A percentile compares a stretch with the other conserved stretches of the same genome.
Evolutionary conservation across 805 yeast species (phyloP).

Genomic region (Candida railenensis): DNA sequence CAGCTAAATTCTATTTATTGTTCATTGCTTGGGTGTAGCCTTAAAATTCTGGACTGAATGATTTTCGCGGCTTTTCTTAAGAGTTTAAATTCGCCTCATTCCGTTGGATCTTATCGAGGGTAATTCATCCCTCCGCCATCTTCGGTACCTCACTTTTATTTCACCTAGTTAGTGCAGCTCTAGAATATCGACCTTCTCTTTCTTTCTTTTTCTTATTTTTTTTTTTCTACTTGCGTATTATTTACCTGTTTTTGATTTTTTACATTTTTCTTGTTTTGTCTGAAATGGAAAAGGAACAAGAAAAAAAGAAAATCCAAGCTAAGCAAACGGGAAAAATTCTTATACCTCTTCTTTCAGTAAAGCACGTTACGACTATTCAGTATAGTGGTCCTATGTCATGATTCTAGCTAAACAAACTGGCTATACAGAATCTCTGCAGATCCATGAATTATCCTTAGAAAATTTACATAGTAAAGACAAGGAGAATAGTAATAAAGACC

Average conservation of each 20-base stretch:
- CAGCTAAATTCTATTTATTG: too few relatives aligned
- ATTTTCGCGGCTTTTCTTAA: too few relatives aligned
- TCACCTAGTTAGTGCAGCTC: too few relatives aligned
- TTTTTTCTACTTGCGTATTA: background rate
- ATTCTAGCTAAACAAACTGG: background rate
- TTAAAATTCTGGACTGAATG: too few relatives aligned
- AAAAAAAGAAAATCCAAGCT: background rate
- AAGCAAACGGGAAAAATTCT: background rate
- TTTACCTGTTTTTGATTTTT: background rate
- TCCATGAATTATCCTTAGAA: constrained; percentile 2
- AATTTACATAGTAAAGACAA: background rate
- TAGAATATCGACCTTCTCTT: too few relatives aligned
- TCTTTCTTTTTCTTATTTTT: background rate
- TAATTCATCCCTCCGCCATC: too few relatives aligned
- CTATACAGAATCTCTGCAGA: background rate
- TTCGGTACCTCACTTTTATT: too few relatives aligned
- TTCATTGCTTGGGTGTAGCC: too few relatives aligned
- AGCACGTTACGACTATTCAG: too few relatives aligned
- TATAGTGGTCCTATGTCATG: background rate
- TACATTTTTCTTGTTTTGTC: background rate
- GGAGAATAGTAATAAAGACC: background rate
- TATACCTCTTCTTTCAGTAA: background rate
- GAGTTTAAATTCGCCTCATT: too few relatives aligned
- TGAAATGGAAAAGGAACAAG: background rate
- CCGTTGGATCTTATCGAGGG: too few relatives aligned